Conservation (phyloP, 805 yeast species). For the Sugiyamaella mastotermitis region DNA sequence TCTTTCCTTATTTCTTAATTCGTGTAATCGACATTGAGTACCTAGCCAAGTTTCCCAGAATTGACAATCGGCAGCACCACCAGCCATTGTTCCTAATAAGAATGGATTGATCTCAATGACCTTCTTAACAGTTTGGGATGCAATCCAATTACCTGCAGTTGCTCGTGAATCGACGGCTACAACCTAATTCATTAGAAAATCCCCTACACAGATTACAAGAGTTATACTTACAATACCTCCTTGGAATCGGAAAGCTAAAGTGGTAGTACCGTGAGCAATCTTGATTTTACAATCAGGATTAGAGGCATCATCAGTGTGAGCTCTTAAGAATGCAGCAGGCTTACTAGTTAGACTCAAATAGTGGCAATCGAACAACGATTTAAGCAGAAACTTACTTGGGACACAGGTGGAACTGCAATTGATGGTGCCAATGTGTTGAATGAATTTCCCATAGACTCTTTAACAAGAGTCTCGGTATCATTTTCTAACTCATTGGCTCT, state of each 20-base stretch:
- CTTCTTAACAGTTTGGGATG: constrained; percentile 95
- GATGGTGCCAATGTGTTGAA: constrained; percentile 19
- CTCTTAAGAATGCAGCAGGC: constrained; percentile 88
- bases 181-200: no score
- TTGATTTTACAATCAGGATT: constrained; percentile 94
- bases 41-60: constrained; percentile 99
- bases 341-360: constrained; percentile 1
- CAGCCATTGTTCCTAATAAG: constrained; percentile 96
- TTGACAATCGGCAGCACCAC: constrained; percentile 99
- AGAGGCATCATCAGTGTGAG: constrained; percentile 93
- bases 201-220: no score
- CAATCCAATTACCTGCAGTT: constrained; percentile 96
- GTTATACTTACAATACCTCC: constrained; percentile 91
- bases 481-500: background rate
- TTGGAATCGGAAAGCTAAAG: constrained; percentile 91
- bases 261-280: constrained; percentile 98
- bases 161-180: constrained; percentile 99
- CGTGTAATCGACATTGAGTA: constrained; percentile 90
- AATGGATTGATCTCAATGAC: constrained; percentile 96
- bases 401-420: constrained; percentile 26
- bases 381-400: constrained; percentile 20
- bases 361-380: background rate
- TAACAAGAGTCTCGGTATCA: constrained; percentile 1
- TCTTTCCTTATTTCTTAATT: constrained; percentile 88
- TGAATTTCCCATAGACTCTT: constrained; percentile 9